Base-by-base conservation (phyloP, 1,139 yeast genomes). In the Candida sp. region DNA sequence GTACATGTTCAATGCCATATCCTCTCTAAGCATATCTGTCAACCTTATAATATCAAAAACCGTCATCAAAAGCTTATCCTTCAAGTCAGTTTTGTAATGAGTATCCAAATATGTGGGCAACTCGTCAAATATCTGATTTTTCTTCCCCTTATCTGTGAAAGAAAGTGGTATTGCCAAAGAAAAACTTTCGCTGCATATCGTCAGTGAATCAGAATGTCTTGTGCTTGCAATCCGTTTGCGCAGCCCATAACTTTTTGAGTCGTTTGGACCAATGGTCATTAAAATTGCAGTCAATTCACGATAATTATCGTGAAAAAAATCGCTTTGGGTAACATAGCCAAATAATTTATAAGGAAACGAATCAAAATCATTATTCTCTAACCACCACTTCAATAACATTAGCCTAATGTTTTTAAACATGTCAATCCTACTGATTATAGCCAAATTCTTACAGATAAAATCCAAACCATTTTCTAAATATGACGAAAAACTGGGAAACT, bases 151-250 rank as follows among this genome's bases (percentile, higher is more conserved):
- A 11, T 58, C 58, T 0, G 77, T 56, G 49, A 68, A 80, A 0
- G 84, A 65, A 8, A 81, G 54, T 0, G 84, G 73, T 1, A 79
- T 57, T 44, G 56, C 48, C 19, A 58, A 46, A 1, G 78, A 66
- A 25, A 77, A 51, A 25, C 76, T 56, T 9, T 66, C 68, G 4
- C 54, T 46, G 2, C 70, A 49, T 5, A 76, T 40, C 9, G 63
- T 36, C 5, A 36, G 44, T 0, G 45, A 15, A 12, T 53, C 54
- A 12, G 44, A 19, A 21, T 46, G 41, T 45, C 51, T 51, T 40
- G 49, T 45, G 43, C 48, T 43, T 39, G 57, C 45, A 49, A 62
- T 51, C 40, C 43, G 53, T 44, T 50, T 39, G 54, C 43, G 45
- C 58, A 63, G 42, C 1, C 43, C 45, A 1, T 42, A 33, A 7